A percentile compares a stretch with the other conserved stretches of the same genome.
Evolutionary conservation across 257 asterid species (phyloP).

Genomic region (Anisodus tanguticus): DNA sequence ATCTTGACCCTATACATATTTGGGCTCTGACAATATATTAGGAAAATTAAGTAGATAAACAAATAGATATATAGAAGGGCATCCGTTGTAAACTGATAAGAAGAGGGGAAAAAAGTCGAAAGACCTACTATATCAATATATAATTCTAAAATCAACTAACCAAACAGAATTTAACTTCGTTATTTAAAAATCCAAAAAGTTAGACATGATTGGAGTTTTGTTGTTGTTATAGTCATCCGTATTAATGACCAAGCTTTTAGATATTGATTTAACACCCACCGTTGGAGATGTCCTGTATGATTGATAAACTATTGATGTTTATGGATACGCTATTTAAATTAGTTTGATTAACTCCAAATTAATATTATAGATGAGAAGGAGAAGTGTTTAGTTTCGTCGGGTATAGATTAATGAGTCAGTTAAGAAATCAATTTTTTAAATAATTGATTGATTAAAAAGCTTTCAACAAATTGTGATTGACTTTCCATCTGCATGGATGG

Average conservation of each 20-base stretch:
- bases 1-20: neutral
- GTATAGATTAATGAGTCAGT: constrained; percentile 68
- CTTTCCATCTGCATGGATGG: constrained; percentile 61
- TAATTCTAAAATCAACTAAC: neutral
- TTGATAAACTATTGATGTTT: constrained; percentile 61
- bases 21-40: neutral
- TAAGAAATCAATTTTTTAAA: constrained; percentile 62
- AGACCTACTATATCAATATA: neutral
- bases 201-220: constrained; percentile 20
- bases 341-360: neutral
- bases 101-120: neutral
- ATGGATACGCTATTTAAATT: constrained; percentile 42
- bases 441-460: constrained; percentile 36
- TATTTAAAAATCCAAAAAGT: constrained; percentile 21
- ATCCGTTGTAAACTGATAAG: neutral
- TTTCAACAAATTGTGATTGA: constrained; percentile 54
- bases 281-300: constrained; percentile 61
- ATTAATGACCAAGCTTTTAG: constrained; percentile 35
- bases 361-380: neutral
- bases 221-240: neutral
- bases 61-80: neutral
- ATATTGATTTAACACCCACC: constrained; percentile 81
- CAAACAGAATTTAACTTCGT: constrained; percentile 27
- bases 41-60: no score
- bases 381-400: constrained; percentile 59